Percentiles rank a stretch among this genome's conserved stretches.
Conservation (phyloP, 441 rosid genomes). For the Raphanus hybrid region DNA sequence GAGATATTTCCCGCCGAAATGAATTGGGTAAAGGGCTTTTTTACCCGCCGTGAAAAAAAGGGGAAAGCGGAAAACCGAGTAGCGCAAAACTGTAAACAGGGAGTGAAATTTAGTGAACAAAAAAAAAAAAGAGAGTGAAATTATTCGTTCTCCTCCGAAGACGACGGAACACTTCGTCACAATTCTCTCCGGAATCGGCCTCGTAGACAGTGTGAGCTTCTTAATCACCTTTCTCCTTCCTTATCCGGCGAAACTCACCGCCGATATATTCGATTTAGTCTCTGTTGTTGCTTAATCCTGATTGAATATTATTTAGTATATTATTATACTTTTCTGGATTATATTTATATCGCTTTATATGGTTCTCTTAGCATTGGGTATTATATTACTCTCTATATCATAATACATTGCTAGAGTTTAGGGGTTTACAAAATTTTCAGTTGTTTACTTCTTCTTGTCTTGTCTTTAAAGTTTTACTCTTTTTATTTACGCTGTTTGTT, state of each 20-base stretch:
- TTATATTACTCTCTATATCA: background rate
- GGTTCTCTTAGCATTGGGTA: background rate
- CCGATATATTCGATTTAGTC: background rate
- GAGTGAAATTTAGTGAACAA: background rate
- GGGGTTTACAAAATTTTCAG: background rate
- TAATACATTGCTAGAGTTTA: background rate
- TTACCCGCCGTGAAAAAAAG: slow-evolving; percentile 9
- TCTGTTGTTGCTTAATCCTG: background rate
- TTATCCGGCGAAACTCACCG: background rate
- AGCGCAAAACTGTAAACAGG: background rate
- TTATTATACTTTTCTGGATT: background rate
- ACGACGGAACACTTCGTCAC: slow-evolving; percentile 11
- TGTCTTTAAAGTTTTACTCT: background rate
- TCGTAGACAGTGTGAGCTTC: slow-evolving; percentile 11
- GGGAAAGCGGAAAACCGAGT: background rate
- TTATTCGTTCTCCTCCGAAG: background rate
- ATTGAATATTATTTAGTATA: background rate
- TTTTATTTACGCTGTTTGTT: background rate
- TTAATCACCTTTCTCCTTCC: background rate
- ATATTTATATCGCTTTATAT: too few species aligned
- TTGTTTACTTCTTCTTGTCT: background rate
- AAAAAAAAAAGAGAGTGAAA: background rate
- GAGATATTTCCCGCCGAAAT: slow-evolving; percentile 21
- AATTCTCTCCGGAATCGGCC: slow-evolving; percentile 20
- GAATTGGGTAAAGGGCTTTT: background rate